phyloP scores from a whole-genome alignment of 129 eudicot genomes.

The Mikania micrantha region DNA sequence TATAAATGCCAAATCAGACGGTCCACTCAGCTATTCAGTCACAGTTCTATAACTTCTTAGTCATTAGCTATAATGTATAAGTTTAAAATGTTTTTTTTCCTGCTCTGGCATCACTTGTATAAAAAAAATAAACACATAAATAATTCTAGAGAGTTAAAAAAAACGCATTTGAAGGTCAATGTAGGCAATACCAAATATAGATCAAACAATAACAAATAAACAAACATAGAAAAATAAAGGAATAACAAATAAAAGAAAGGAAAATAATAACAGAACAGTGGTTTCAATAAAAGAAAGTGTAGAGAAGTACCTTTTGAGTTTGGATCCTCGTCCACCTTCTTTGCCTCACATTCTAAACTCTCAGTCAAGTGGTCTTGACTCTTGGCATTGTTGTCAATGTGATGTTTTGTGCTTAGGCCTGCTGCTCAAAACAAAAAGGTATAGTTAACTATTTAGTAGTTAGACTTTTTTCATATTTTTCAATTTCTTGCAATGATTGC shows the following conservation, averaged over 20 bases:
- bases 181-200: neutral
- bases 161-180: neutral
- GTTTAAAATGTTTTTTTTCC: neutral
- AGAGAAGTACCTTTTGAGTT: conserved; percentile 22
- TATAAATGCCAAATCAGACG: neutral
- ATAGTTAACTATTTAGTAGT: conserved; percentile 2
- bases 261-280: neutral
- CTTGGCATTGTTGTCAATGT: conserved; percentile 23
- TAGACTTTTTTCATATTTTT: neutral
- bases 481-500: neutral
- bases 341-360: conserved; percentile 27
- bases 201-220: neutral
- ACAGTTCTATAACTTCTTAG: neutral
- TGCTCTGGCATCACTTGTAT: neutral
- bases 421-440: conserved; percentile 15
- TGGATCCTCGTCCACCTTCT: conserved; percentile 25
- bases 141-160: neutral
- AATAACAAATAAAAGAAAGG: neutral
- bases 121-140: neutral
- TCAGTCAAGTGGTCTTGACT: conserved; percentile 21
- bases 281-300: neutral
- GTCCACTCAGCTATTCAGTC: neutral
- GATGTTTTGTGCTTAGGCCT: conserved; percentile 36
- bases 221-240: neutral
- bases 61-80: neutral